Conservation (phyloP, 2,329 filamentous ascomycete species). For the Xylariaceae sp. region DNA sequence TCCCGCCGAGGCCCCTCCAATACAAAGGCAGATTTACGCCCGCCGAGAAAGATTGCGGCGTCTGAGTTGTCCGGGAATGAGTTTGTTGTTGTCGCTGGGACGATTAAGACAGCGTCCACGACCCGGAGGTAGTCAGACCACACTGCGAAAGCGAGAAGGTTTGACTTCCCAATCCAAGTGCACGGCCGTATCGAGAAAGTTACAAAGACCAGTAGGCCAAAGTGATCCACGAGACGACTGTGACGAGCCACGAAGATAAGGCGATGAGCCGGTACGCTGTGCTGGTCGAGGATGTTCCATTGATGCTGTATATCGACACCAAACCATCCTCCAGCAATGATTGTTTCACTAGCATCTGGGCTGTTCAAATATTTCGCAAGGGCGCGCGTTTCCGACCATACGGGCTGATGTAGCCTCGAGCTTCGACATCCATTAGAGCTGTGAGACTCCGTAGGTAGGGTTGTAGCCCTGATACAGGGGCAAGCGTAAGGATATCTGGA, state of each 20-base stretch:
- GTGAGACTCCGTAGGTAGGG: neutral
- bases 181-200: neutral
- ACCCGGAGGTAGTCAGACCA: neutral
- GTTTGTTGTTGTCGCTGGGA: too few species aligned
- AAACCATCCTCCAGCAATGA: neutral
- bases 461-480: neutral
- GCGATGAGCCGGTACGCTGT: neutral
- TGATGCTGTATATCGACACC: too few species aligned
- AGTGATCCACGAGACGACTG: neutral
- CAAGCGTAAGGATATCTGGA: neutral
- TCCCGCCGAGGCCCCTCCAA: too few species aligned
- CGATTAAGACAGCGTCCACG: too few species aligned
- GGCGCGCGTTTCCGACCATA: neutral
- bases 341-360: neutral
- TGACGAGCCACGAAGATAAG: neutral
- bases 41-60: too few species aligned
- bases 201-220: neutral
- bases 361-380: neutral
- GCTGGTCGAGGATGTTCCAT: too few species aligned
- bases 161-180: neutral
- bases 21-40: too few species aligned
- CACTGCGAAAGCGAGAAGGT: neutral
- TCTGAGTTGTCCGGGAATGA: too few species aligned
- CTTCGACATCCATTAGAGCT: neutral
- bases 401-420: neutral